Evolutionary conservation across 106 monocot genomes (phyloP).

Genomic region (Phalaenopsis equestris): DNA sequence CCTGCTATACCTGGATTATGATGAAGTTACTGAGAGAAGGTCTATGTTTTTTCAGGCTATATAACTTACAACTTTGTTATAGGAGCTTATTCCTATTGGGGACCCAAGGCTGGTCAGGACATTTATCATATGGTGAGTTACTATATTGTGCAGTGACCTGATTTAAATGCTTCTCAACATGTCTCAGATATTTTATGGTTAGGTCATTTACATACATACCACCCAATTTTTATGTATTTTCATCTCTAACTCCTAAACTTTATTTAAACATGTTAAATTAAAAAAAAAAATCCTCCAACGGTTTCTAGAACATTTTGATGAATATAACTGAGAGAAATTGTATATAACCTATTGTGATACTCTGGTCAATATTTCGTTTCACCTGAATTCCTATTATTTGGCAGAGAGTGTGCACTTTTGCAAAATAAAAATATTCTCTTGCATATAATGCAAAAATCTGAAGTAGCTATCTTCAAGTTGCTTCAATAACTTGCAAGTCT

Average conservation of each 20-base stretch:
- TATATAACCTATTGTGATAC: background rate
- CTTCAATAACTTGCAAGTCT: background rate
- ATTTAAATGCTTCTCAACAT: background rate
- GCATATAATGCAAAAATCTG: background rate
- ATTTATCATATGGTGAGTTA: conserved; percentile 91
- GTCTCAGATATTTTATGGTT: background rate
- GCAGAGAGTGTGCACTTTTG: background rate
- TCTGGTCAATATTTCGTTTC: background rate
- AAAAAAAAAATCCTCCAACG: background rate
- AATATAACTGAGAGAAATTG: too few relatives aligned
- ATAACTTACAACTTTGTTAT: conserved; percentile 95
- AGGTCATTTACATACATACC: too few relatives aligned
- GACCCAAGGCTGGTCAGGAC: conserved; percentile 81
- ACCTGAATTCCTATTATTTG: background rate
- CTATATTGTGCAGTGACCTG: background rate
- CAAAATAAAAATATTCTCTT: background rate
- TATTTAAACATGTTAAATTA: too few relatives aligned
- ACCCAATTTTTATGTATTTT: too few relatives aligned
- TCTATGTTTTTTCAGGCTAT: conserved; percentile 51
- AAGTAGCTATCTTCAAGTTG: background rate
- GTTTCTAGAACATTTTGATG: background rate
- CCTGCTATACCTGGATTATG: background rate
- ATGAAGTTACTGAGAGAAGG: background rate
- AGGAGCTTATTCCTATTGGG: conserved; percentile 99
- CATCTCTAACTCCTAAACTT: too few relatives aligned